A percentile compares a stretch with the other conserved stretches of the same genome.
Evolutionary conservation across 306 rosid species (phyloP).

Genomic region (Acacia confusa): DNA sequence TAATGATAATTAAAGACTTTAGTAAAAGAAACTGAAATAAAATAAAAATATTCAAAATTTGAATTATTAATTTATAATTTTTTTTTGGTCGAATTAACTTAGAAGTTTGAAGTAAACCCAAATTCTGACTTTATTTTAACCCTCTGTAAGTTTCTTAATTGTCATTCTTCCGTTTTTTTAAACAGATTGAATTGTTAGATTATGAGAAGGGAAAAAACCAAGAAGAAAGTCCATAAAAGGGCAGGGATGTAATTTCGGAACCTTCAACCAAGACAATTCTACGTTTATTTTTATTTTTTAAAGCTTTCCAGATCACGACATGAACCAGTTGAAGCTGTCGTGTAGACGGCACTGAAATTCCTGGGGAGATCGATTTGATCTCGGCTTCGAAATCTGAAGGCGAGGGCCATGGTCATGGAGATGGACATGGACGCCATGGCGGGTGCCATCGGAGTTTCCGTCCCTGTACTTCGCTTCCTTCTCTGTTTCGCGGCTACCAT

Average conservation of each 20-base stretch:
- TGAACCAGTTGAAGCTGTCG: neutral
- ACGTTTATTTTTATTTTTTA: too few species aligned
- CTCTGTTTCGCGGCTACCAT: constrained; percentile 72
- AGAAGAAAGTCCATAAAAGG: neutral
- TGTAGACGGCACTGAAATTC: neutral
- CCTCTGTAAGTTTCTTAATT: too few species aligned
- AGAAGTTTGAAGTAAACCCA: neutral
- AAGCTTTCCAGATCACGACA: neutral
- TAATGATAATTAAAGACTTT: too few species aligned
- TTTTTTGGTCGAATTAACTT: too few species aligned
- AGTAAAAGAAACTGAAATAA: too few species aligned
- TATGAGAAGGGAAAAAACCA: too few species aligned
- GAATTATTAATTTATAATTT: too few species aligned
- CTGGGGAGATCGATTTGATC: neutral
- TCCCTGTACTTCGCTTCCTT: constrained; percentile 69
- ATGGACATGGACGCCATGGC: constrained; percentile 70
- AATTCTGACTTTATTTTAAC: too few species aligned
- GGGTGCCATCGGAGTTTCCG: constrained; percentile 59
- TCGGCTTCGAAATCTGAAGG: neutral
- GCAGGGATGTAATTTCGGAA: neutral
- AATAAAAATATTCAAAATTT: too few species aligned
- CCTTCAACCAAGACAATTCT: neutral
- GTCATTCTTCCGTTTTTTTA: too few species aligned
- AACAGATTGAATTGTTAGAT: too few species aligned
- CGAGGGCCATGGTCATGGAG: constrained; percentile 37